These are phyloP conservation scores for Vairimorpha necatrix DNA, from an alignment of 371 early-diverging fungal species.

Conservation along the genomic window DNA sequence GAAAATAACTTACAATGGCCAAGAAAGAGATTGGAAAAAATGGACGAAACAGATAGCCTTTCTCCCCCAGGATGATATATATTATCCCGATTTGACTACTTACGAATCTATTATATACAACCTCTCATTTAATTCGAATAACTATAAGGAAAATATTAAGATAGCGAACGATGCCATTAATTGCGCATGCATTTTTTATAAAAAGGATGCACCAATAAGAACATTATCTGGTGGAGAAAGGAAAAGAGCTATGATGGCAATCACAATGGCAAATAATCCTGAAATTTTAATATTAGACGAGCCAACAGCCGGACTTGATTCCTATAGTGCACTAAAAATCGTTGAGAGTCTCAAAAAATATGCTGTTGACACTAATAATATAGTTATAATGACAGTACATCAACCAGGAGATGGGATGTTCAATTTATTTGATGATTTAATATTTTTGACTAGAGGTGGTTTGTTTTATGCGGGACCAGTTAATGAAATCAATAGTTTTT, in stretches of 20 bases:
- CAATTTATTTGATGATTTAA: constrained; percentile 66
- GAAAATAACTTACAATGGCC: constrained; percentile 61
- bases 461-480: constrained; percentile 61
- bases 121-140: constrained; percentile 20
- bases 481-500: constrained; percentile 65
- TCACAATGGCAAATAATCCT: constrained; percentile 19
- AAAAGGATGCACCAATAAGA: constrained; percentile 21
- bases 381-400: constrained; percentile 43
- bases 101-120: constrained; percentile 2
- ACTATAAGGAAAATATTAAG: constrained; percentile 65
- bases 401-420: constrained; percentile 62
- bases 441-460: constrained; percentile 65
- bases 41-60: constrained; percentile 62
- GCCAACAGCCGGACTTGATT: constrained; percentile 57
- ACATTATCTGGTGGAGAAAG: constrained; percentile 55
- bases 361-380: constrained; percentile 28
- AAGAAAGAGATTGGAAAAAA: constrained; percentile 21
- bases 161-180: constrained; percentile 39
- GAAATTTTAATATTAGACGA: constrained; percentile 56
- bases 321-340: constrained; percentile 39
- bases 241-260: constrained; percentile 53
- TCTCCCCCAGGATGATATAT: constrained; percentile 33
- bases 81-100: not conserved
- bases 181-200: not conserved
- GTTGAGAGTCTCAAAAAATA: constrained; percentile 23